Conservation (phyloP, 176 grass and related monocot genomes). For the Tuctoria greenei region DNA sequence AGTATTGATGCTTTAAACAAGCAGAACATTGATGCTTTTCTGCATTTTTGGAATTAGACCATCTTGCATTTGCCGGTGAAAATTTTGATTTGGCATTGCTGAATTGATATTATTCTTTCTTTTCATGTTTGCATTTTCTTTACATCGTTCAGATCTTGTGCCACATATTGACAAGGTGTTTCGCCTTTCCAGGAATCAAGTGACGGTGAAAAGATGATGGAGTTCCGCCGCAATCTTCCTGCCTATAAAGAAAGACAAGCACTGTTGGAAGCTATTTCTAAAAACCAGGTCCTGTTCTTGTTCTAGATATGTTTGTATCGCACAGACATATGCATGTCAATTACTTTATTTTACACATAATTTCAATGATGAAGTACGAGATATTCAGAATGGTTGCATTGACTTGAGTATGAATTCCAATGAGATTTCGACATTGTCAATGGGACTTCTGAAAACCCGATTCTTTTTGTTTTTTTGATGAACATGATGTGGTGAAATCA, state of each 20-base stretch:
- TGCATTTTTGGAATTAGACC: background rate
- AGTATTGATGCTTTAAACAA: constrained; percentile 7
- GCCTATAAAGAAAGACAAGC: constrained; percentile 79
- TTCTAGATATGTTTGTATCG: constrained; percentile 16
- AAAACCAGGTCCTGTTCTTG: constrained; percentile 69
- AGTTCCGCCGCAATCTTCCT: constrained; percentile 90
- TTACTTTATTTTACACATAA: background rate
- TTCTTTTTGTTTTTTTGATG: constrained; percentile 2
- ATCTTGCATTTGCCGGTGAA: background rate
- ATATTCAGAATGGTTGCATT: background rate
- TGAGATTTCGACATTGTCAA: background rate
- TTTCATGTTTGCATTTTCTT: background rate
- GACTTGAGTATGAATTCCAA: background rate
- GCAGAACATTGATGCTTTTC: background rate
- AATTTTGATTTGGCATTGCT: background rate
- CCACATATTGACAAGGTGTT: background rate
- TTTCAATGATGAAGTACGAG: background rate
- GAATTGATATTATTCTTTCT: constrained; percentile 13
- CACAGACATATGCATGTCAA: constrained; percentile 21
- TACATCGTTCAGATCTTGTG: constrained; percentile 4
- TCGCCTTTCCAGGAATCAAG: constrained; percentile 66
- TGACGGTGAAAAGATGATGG: constrained; percentile 87
- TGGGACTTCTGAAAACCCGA: constrained; percentile 9
- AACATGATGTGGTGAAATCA: constrained; percentile 11
- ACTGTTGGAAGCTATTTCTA: constrained; percentile 69